A percentile compares a stretch with the other conserved stretches of the same genome.
Evolutionary conservation across 306 rosid species (phyloP).

Genomic region (Rosa multiflora): DNA sequence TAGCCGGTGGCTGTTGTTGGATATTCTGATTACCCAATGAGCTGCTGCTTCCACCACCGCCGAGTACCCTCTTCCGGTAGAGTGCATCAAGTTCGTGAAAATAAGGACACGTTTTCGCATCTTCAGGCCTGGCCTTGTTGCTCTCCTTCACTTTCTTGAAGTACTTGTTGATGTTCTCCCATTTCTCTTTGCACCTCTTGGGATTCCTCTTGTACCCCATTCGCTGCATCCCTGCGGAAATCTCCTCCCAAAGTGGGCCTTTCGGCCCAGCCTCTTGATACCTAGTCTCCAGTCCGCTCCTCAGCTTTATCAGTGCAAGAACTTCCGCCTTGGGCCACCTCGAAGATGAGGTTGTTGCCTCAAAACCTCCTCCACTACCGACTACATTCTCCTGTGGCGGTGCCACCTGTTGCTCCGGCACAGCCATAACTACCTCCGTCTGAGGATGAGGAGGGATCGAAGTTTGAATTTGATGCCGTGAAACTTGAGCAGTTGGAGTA

Average conservation of each 20-base stretch:
- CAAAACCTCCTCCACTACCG: conserved; percentile 24
- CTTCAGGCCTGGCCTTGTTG: conserved; percentile 39
- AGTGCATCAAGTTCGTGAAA: conserved; percentile 41
- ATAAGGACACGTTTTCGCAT: conserved; percentile 43
- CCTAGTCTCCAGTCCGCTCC: conserved; percentile 41
- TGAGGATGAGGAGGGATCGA: not conserved
- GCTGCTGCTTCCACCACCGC: conserved; percentile 21
- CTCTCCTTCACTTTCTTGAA: conserved; percentile 43
- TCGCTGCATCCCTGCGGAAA: conserved; percentile 31
- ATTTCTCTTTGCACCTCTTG: conserved; percentile 38
- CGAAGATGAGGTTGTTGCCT: conserved; percentile 28
- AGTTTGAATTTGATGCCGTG: conserved; percentile 3
- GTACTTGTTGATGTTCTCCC: conserved; percentile 47
- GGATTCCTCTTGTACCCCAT: conserved; percentile 39
- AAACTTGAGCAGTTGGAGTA: conserved; percentile 11
- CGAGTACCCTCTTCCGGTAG: conserved; percentile 32
- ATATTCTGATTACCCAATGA: conserved; percentile 8
- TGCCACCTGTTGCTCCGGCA: conserved; percentile 23
- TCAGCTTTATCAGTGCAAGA: conserved; percentile 36
- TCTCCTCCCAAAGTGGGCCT: conserved; percentile 55
- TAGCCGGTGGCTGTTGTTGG: not conserved
- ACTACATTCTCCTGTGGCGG: conserved; percentile 12
- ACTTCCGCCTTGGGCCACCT: conserved; percentile 55
- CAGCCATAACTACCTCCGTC: not conserved
- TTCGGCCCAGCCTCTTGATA: conserved; percentile 48